Base-by-base conservation (phyloP, 371 early-diverging fungal species). In the Scutellospora calospora region DNA sequence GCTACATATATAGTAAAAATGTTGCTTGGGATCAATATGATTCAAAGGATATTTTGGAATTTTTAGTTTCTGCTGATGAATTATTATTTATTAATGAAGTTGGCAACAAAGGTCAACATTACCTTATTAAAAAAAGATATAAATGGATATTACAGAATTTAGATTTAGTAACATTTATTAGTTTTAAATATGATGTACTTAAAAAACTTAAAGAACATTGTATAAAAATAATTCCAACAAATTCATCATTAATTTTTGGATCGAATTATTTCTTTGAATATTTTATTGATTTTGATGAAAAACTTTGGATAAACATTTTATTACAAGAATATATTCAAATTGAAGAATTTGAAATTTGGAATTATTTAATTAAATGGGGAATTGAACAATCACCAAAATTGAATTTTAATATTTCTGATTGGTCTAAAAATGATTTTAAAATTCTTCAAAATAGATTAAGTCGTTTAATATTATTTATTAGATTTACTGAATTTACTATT, bases 271-370 rank as follows among this genome's bases (percentile, higher is more conserved):
- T 77, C 29, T 8, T 41, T 20, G 41, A 35, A 18, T 16, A 18
- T 14, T 77, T 77, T 38, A 3, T 41, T 20, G 41, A 35, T 8
- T 11, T 77, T 3, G 18, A 60, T 27, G 41, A 49, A 16, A 22
- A 3, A 27, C 25, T 38, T 18, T 41, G 62, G 41, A 16, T 63
- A 41, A 20, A 22, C 3, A 31, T 77, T 25, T 38, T 77, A 14
- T 27, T 63, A n/a, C 45, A 63, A 5, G 63, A 62, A 6, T 45
- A 77, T 41, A 22, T 77, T 16, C 29, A 57, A 18, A 77, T 77
- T 31, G 59, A 63, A 45, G 77, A 77, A 63, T 62, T 27, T 20
- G 77, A 77, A 45, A 77, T 77, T 62, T 77, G 77, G 77, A 12
- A 77, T 41, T 27, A 57, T 63, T 29, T 77, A 14, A 77, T 63